Conservation (phyloP, 2,329 filamentous ascomycete species). For the Sporothrix curviconia region DNA sequence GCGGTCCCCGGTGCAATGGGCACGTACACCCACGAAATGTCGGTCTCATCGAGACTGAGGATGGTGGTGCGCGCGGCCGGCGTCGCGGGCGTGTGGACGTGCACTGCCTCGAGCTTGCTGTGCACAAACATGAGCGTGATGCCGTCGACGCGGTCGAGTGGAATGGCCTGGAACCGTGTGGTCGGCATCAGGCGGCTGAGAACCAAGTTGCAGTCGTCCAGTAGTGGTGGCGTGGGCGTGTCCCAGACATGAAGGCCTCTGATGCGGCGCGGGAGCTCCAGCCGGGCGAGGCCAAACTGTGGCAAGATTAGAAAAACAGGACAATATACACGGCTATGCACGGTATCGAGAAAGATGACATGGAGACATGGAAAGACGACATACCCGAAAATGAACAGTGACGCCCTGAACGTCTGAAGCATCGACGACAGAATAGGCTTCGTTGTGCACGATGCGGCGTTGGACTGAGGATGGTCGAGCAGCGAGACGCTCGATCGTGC, state of each 20-base stretch:
- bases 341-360: no score
- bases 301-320: neutral
- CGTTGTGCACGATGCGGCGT: neutral
- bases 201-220: neutral
- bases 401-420: neutral
- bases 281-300: neutral
- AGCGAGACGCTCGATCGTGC: neutral
- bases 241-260: slow-evolving; percentile 3
- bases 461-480: neutral
- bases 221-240: slow-evolving; percentile 1
- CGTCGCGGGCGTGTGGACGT: neutral
- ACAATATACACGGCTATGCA: no score
- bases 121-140: neutral
- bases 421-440: slow-evolving; percentile 2
- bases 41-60: neutral
- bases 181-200: neutral
- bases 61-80: neutral
- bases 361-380: neutral
- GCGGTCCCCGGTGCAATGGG: neutral
- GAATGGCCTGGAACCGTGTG: neutral
- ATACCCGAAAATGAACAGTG: neutral
- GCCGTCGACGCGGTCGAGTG: neutral
- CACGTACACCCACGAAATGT: neutral
- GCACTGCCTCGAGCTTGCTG: neutral
- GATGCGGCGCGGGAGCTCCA: neutral